phyloP scores from a whole-genome alignment of 768 basidiomycete species.

The Lenzites betulinus region DNA sequence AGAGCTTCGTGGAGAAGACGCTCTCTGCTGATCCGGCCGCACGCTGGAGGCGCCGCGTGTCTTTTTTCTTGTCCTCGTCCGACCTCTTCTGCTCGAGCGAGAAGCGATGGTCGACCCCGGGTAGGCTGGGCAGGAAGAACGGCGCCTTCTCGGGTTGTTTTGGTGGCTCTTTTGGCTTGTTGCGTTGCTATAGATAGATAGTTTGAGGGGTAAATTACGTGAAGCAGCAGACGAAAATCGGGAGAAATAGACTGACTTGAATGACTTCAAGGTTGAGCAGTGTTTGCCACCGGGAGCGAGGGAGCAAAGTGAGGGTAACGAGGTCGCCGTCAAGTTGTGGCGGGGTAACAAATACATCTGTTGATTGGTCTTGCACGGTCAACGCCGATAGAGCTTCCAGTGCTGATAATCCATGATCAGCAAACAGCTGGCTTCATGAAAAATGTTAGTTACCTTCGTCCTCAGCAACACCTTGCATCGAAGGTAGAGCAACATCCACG shows the following conservation, averaged over 20 bases:
- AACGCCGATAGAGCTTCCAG: conserved; percentile 70
- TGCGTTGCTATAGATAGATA: conserved; percentile 67
- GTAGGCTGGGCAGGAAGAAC: conserved; percentile 93
- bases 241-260: conserved; percentile 50
- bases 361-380: conserved; percentile 56
- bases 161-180: conserved; percentile 94
- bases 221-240: too few species aligned
- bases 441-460: conserved; percentile 63
- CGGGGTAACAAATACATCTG: conserved; percentile 81
- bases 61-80: conserved; percentile 40
- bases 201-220: neutral
- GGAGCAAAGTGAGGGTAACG: conserved; percentile 90
- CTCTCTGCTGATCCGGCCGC: conserved; percentile 56
- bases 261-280: conserved; percentile 96
- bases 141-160: conserved; percentile 95
- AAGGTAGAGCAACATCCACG: conserved; percentile 70
- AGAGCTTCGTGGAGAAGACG: conserved; percentile 68
- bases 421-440: neutral
- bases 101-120: conserved; percentile 85
- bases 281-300: conserved; percentile 94
- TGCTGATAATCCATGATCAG: conserved; percentile 40
- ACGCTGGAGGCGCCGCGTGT: conserved; percentile 56
- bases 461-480: conserved; percentile 78
- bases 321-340: conserved; percentile 87
- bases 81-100: conserved; percentile 50